Conservation (phyloP, 148 eudicot species). For the Pouteria glomerata region DNA sequence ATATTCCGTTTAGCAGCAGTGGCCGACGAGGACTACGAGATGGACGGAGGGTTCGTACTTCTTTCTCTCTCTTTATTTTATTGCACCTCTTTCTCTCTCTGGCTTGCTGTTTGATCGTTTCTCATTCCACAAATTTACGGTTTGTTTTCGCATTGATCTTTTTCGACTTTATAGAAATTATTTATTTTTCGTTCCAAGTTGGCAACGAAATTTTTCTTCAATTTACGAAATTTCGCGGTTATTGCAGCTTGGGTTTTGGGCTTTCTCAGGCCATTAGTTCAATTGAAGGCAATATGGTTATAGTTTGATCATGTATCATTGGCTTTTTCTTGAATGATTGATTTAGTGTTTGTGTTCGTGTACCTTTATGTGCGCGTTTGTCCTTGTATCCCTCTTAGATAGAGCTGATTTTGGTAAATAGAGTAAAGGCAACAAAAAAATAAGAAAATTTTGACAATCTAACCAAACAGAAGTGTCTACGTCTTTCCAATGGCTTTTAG, state of each 20-base stretch:
- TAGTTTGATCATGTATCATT: background rate
- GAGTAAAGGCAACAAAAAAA: too few species aligned
- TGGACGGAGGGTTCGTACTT: constrained; percentile 21
- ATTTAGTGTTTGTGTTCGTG: background rate
- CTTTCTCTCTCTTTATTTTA: background rate
- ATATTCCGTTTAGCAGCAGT: background rate
- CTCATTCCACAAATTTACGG: background rate
- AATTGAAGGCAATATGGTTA: background rate
- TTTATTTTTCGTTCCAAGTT: background rate
- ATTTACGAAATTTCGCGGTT: background rate
- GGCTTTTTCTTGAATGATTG: background rate
- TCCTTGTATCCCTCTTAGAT: too few species aligned
- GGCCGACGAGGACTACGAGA: constrained; percentile 24
- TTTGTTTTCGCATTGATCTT: background rate
- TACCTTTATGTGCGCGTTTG: background rate
- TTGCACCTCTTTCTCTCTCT: background rate
- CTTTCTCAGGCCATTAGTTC: background rate
- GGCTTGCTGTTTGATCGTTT: background rate
- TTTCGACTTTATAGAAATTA: background rate
- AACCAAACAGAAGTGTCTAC: too few species aligned
- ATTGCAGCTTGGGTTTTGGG: background rate
- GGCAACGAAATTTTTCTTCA: background rate
- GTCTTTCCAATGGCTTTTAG: too few species aligned
- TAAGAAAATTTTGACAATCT: too few species aligned
- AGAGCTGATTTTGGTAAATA: too few species aligned